phyloP scores from a whole-genome alignment of 805 yeast species.

The Diddensiella caesifluorescens region DNA sequence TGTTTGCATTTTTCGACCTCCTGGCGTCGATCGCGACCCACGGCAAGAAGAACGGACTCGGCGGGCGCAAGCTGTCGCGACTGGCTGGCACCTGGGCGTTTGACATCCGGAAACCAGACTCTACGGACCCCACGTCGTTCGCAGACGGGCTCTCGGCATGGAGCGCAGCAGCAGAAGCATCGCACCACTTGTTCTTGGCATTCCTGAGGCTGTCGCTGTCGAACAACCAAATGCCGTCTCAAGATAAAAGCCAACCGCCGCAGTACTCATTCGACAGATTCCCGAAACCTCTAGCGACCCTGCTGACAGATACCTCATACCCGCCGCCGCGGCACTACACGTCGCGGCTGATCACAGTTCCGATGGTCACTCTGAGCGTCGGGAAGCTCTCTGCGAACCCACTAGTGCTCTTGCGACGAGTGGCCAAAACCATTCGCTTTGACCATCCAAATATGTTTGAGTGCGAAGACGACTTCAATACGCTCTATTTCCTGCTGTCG shows the following conservation, averaged over 20 bases:
- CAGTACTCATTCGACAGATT: conserved; percentile 43
- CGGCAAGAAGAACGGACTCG: conserved; percentile 68
- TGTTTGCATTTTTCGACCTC: conserved; percentile 79
- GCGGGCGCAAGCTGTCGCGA: conserved; percentile 73
- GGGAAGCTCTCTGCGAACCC: conserved; percentile 42
- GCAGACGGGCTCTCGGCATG: conserved; percentile 69
- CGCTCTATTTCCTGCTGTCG: conserved; percentile 64
- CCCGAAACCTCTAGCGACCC: conserved; percentile 28
- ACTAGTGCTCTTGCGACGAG: conserved; percentile 54
- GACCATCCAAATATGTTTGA: conserved; percentile 65
- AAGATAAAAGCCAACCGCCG: conserved; percentile 46
- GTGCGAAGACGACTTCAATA: conserved; percentile 71
- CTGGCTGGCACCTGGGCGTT: conserved; percentile 91
- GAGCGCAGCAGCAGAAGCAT: conserved; percentile 79
- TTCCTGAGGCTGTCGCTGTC: conserved; percentile 76
- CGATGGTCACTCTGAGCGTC: conserved; percentile 55
- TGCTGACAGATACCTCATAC: conserved; percentile 33
- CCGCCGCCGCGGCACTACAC: conserved; percentile 55
- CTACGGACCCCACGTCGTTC: conserved; percentile 41
- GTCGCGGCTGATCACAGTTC: conserved; percentile 48
- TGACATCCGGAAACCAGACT: conserved; percentile 31
- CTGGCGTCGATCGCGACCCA: conserved; percentile 73
- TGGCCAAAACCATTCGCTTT: conserved; percentile 57
- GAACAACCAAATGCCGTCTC: conserved; percentile 42
- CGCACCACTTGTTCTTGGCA: conserved; percentile 72